Evolutionary conservation across 192 early-diverging fungal genomes (phyloP).

Genomic region (Coemansia guatemalensis): DNA sequence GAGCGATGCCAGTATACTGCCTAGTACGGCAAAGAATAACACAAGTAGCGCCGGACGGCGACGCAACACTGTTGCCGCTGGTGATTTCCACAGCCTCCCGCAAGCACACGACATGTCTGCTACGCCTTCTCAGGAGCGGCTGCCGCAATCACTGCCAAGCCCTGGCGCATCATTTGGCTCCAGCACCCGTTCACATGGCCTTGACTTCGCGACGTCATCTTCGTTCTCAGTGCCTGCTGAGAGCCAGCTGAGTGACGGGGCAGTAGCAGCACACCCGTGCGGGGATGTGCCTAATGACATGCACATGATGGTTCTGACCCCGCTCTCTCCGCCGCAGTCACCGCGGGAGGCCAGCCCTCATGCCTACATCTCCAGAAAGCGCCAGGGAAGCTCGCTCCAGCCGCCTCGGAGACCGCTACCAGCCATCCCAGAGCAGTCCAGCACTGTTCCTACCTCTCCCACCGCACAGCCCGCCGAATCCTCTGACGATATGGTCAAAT

Average conservation of each 20-base stretch:
- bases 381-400: conserved; percentile 7
- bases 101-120: neutral
- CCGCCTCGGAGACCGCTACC: conserved; percentile 10
- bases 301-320: conserved; percentile 21
- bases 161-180: neutral
- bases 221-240: neutral
- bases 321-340: conserved; percentile 10
- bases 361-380: neutral
- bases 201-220: neutral
- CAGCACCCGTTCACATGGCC: neutral
- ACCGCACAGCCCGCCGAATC: neutral
- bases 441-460: neutral
- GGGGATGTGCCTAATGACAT: neutral
- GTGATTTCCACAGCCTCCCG: conserved; percentile 8
- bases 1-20: conserved; percentile 30
- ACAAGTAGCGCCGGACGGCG: conserved; percentile 14
- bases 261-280: conserved; percentile 1
- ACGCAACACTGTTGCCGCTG: conserved; percentile 37
- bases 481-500: conserved; percentile 8
- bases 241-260: neutral
- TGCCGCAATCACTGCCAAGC: neutral
- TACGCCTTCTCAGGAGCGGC: neutral
- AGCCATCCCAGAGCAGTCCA: conserved; percentile 3
- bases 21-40: conserved; percentile 10
- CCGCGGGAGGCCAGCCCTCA: neutral